phyloP scores from a whole-genome alignment of 2,329 filamentous ascomycete species.

The Westerdykella aurantiaca region DNA sequence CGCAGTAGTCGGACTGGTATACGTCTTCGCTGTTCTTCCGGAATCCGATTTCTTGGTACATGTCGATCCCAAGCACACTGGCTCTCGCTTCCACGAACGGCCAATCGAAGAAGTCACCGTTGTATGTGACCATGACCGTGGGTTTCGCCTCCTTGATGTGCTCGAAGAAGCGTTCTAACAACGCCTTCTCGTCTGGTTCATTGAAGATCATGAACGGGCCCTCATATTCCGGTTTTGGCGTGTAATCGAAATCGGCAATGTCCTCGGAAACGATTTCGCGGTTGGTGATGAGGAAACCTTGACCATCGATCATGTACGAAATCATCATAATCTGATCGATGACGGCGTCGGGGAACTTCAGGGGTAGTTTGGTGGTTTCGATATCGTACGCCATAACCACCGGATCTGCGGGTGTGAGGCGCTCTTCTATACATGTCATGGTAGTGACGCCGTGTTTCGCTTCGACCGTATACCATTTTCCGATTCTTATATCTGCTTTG shows the following conservation, averaged over 20 bases:
- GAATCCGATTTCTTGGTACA: conserved; percentile 98
- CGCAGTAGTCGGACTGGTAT: conserved; percentile 92
- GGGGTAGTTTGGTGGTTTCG: conserved; percentile 88
- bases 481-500: conserved; percentile 76
- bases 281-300: conserved; percentile 96
- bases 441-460: conserved; percentile 84
- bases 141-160: conserved; percentile 93
- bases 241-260: conserved; percentile 97
- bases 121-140: conserved; percentile 99
- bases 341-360: conserved; percentile 93
- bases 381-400: conserved; percentile 99
- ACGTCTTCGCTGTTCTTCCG: conserved; percentile 92
- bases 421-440: conserved; percentile 79
- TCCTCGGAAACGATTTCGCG: conserved; percentile 96
- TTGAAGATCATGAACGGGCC: conserved; percentile 98
- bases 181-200: conserved; percentile 81
- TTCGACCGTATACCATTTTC: conserved; percentile 95
- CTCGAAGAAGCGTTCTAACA: conserved; percentile 87
- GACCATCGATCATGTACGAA: conserved; percentile 99
- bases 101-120: conserved; percentile 99
- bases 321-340: conserved; percentile 99
- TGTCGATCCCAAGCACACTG: conserved; percentile 91
- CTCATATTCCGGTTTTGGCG: conserved; percentile 90
- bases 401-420: conserved; percentile 84
- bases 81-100: conserved; percentile 93